Conservation (phyloP, 495 filamentous ascomycete genomes). For the Penicillium arizonense region DNA sequence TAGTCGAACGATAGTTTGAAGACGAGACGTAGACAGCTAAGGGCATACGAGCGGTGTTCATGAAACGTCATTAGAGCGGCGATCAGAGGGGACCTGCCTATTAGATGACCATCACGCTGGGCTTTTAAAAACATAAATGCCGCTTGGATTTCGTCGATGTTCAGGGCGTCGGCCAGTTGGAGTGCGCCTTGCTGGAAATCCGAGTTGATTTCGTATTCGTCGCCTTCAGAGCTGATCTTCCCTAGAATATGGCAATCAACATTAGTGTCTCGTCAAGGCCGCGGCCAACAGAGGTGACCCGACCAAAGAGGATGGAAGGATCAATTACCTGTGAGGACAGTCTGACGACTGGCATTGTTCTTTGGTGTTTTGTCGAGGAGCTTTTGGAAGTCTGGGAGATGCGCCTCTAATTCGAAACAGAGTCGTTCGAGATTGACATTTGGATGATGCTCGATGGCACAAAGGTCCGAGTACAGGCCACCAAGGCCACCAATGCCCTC, state of each 20-base stretch:
- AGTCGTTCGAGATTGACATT: conserved; percentile 63
- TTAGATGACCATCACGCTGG: conserved; percentile 58
- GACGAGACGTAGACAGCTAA: conserved; percentile 79
- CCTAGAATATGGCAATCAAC: conserved; percentile 43
- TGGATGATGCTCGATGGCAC: conserved; percentile 60
- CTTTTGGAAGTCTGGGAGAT: conserved; percentile 69
- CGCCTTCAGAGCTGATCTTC: conserved; percentile 65
- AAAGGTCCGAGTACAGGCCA: conserved; percentile 75
- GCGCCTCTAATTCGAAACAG: conserved; percentile 62
- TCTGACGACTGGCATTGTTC: conserved; percentile 63
- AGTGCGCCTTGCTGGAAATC: conserved; percentile 80
- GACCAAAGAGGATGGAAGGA: neutral
- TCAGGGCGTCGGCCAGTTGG: conserved; percentile 78
- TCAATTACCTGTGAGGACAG: conserved; percentile 52
- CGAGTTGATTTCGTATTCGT: conserved; percentile 77
- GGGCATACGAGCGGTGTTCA: conserved; percentile 67
- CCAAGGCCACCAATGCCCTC: conserved; percentile 60
- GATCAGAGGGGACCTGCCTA: conserved; percentile 67
- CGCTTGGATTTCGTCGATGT: conserved; percentile 86
- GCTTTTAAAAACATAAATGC: conserved; percentile 69
- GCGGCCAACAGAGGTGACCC: neutral
- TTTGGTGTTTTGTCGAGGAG: conserved; percentile 74
- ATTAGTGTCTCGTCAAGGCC: conserved; percentile 29
- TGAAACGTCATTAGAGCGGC: conserved; percentile 84
- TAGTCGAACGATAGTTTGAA: conserved; percentile 62